These are phyloP conservation scores for Diaporthe sp. DNA, from an alignment of 2,329 filamentous ascomycete genomes.

Conservation along the genomic window DNA sequence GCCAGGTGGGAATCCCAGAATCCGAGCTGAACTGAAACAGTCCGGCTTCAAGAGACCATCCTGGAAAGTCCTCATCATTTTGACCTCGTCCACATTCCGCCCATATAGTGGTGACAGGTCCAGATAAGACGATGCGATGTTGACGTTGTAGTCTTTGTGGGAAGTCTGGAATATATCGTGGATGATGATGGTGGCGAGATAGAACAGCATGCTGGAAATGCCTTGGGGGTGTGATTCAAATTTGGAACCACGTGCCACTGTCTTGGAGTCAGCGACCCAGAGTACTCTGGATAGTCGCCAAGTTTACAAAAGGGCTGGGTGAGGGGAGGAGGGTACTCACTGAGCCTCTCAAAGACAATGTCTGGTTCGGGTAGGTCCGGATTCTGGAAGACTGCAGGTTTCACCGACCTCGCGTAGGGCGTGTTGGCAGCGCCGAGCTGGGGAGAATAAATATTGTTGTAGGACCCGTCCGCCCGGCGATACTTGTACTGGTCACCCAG, in stretches of 20 bases:
- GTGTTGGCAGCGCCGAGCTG: slow-evolving; percentile 74
- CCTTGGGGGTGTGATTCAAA: slow-evolving; percentile 68
- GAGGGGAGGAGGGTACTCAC: neutral
- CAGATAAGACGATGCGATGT: slow-evolving; percentile 79
- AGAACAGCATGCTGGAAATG: slow-evolving; percentile 83
- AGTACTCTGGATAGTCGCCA: no score
- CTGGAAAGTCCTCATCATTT: slow-evolving; percentile 44
- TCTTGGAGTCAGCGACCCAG: slow-evolving; percentile 42
- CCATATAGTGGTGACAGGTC: slow-evolving; percentile 82
- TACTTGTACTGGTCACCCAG: slow-evolving; percentile 43
- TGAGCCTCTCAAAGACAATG: slow-evolving; percentile 75
- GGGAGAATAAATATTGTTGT: slow-evolving; percentile 73
- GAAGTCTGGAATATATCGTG: slow-evolving; percentile 75
- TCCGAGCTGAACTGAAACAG: slow-evolving; percentile 75
- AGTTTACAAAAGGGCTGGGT: neutral
- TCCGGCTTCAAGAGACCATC: slow-evolving; percentile 79
- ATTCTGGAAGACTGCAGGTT: slow-evolving; percentile 67
- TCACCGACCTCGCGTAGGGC: slow-evolving; percentile 78
- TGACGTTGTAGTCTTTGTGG: slow-evolving; percentile 72
- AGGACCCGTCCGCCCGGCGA: slow-evolving; percentile 55
- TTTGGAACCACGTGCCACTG: slow-evolving; percentile 63
- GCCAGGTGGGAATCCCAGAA: slow-evolving; percentile 76
- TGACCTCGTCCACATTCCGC: slow-evolving; percentile 68
- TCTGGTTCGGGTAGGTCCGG: slow-evolving; percentile 73
- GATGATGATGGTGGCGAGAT: slow-evolving; percentile 78